Base-by-base conservation (phyloP, 805 yeast genomes). In the Vanderwaltozyma polyspora region DNA sequence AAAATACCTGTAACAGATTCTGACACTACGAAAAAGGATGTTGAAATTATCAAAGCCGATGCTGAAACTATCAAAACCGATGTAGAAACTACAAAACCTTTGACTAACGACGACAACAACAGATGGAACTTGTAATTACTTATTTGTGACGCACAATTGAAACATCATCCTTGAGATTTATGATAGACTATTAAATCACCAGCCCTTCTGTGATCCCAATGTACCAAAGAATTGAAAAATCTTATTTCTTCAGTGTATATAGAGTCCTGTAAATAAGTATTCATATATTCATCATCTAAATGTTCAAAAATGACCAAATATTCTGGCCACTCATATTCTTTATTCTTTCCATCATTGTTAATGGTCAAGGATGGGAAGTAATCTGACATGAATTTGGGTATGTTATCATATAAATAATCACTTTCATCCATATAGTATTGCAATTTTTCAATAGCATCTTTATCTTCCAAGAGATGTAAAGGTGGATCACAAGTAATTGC, bases 401-500 rank as follows among this genome's bases (percentile, higher is more conserved):
- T 84, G 44, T 84, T 63, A 9, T 69, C 76, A 52, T 82, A 91
- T 43, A 91, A 79, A 34, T 60, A 60, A 52, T 91, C 97, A 29
- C 95, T 84, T 53, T 87, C 95, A 52, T 89, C 98, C 59, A 70
- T 63, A 50, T 91, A 91, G 0, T 41, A 28, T 0, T 43, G 43
- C 2, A 79, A 44, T 28, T 66, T 63, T 3, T 14, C 8, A 6
- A 23, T 18, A 1, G 64, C 51, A 23, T 55, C 44, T 4, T 50
- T 42, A 19, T 55, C 57, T 14, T 49, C 43, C 17, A 64, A 29
- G 7, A 65, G 37, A 45, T 60, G 59, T 18, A 63, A 52, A 1
- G 98, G 97, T 0, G 99, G 99, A 37, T 85, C 93, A 56, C 99
- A 91, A 0, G 94, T 74, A 27, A 91, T 62, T 35, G 79, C 77